These are phyloP conservation scores for Sugiyamaella lignohabitans DNA, from an alignment of 805 yeast species.

Conservation along the genomic window DNA sequence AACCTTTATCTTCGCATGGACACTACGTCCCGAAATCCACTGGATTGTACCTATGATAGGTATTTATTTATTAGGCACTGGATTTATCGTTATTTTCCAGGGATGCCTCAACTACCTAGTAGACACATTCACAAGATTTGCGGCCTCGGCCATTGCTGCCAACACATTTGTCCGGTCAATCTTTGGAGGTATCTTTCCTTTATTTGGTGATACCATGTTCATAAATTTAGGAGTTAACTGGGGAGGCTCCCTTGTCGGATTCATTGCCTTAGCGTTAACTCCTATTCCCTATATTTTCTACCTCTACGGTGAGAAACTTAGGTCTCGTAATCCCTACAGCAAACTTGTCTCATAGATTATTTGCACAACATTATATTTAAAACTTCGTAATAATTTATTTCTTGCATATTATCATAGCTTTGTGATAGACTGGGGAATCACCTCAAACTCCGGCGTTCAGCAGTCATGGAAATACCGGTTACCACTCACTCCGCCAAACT, in stretches of 20 bases:
- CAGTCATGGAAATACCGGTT: too few species aligned
- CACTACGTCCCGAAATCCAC: conserved; percentile 38
- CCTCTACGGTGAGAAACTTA: conserved; percentile 40
- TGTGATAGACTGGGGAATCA: too few species aligned
- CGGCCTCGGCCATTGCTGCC: conserved; percentile 62
- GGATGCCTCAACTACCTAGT: conserved; percentile 55
- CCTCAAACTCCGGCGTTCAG: too few species aligned
- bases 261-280: conserved; percentile 41
- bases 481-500: too few species aligned
- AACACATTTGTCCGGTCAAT: conserved; percentile 53
- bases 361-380: not conserved
- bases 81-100: conserved; percentile 51
- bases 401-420: not conserved
- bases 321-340: conserved; percentile 27
- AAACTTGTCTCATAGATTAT: conserved; percentile 14
- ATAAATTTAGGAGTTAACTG: conserved; percentile 43
- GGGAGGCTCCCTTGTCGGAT: conserved; percentile 52
- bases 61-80: conserved; percentile 46
- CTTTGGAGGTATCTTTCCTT: conserved; percentile 57
- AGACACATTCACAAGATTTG: conserved; percentile 50
- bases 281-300: conserved; percentile 55
- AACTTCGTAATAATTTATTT: not conserved
- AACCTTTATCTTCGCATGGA: conserved; percentile 59
- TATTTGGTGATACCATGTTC: conserved; percentile 51
- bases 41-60: conserved; percentile 58